Base-by-base conservation (phyloP, 2,329 filamentous ascomycete species). In the Fusarium austroafricanum region DNA sequence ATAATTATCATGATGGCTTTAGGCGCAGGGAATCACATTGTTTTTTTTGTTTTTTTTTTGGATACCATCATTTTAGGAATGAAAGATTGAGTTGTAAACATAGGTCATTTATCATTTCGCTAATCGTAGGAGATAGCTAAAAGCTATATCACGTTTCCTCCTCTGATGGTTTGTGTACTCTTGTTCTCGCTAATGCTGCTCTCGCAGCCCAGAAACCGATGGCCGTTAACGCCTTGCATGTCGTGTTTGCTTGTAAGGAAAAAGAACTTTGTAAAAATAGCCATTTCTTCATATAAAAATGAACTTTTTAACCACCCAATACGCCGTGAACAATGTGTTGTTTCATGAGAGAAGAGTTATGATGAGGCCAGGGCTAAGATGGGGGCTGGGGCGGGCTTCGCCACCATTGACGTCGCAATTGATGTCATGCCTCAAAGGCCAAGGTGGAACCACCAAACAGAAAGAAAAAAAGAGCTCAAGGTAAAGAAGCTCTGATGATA, bases 331-430 rank as follows among this genome's bases (percentile, higher is more conserved):
- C 17, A 23, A 49, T 62, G 43, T 28, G 35, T 59, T 57, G 42
- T 33, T 42, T 53, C 49, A 55, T 45, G 39, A 47, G 42, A 62
- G 14, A 43, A 59, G 17, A 47, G 33, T 53, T 28, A 51, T 42
- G 54, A 43, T 55, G n/a, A 18, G 2, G 21, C 39, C 45, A 12
- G 39, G 28, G 43, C 43, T 65, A 10, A 26, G 26, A 40, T 28
- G 28, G 18, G 45, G 66, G 61, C 61, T 69, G 66, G 31, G 66
- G 38, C 9, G 18, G 21, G 15, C 35, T 58, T 60, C 42, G 66
- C 67, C 67, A 69, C 67, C 39, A 55, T 60, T 69, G 61, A 63
- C 65, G 66, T 68, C 51, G 61, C 15, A 28, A 31, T 63, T 59
- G 67, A 70, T 69, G 67, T 56, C 66, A 69, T 38, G 28, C 21